These are phyloP conservation scores for Kwoniella shandongensis DNA, from an alignment of 768 basidiomycete species.

Conservation along the genomic window DNA sequence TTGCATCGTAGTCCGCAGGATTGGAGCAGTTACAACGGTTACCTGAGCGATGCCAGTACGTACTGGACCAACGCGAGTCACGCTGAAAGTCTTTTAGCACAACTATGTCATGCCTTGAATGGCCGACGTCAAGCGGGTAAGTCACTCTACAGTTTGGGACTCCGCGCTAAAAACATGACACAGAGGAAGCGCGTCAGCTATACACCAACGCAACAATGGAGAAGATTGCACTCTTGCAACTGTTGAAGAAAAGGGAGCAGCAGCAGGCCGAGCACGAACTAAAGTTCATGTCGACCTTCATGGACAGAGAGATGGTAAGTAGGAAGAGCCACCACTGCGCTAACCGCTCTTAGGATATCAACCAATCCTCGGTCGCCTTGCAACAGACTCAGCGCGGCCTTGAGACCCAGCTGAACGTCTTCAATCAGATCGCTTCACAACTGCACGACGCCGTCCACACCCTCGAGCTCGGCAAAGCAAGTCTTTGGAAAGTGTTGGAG, in stretches of 20 bases:
- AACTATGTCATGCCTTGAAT: conserved; percentile 43
- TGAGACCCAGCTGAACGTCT: too few relatives aligned
- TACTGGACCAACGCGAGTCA: neutral
- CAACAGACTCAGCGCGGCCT: too few relatives aligned
- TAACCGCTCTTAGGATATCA: neutral
- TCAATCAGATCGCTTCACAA: too few relatives aligned
- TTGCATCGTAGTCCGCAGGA: conserved; percentile 50
- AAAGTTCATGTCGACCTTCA: neutral
- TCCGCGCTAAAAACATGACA: neutral
- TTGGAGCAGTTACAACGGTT: conserved; percentile 50
- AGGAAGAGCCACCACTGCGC: too few relatives aligned
- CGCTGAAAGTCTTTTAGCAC: conserved; percentile 23
- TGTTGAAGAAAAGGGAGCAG: conserved; percentile 29
- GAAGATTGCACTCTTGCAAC: conserved; percentile 32
- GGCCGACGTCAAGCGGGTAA: conserved; percentile 33
- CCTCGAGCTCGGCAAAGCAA: too few relatives aligned
- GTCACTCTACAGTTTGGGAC: neutral
- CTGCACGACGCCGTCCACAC: too few relatives aligned
- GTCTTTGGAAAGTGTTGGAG: too few relatives aligned
- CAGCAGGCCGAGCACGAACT: conserved; percentile 4
- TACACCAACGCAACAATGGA: conserved; percentile 41
- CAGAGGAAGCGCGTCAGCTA: conserved; percentile 34
- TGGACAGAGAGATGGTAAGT: conserved; percentile 16
- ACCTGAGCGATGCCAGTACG: conserved; percentile 47
- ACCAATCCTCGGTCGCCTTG: neutral